Conservation (phyloP, 805 yeast species). For the Candida cerambycidarum region DNA sequence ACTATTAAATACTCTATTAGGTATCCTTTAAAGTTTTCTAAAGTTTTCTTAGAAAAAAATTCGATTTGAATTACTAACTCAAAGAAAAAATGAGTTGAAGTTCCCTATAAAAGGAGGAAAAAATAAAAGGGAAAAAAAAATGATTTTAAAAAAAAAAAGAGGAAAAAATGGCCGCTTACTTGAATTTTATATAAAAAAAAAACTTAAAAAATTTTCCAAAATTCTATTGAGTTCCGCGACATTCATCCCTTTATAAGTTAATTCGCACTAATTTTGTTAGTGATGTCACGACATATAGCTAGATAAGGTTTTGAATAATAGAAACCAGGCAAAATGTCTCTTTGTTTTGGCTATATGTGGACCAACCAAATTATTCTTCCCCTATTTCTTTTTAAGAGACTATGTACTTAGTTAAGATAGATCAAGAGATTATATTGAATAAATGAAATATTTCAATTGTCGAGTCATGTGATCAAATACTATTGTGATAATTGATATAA, state of each 20-base stretch:
- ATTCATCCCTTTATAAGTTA: not conserved
- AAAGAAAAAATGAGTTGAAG: constrained; percentile 4
- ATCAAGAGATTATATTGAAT: no score
- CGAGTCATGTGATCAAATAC: no score
- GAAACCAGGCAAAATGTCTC: not conserved
- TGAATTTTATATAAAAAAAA: constrained; percentile 4
- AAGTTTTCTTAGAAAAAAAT: constrained; percentile 6
- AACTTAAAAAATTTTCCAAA: not conserved
- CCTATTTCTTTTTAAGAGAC: not conserved
- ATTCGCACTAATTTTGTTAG: not conserved
- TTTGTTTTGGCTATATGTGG: no score
- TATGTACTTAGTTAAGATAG: no score
- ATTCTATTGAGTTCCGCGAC: constrained; percentile 5
- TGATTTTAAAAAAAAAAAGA: not conserved
- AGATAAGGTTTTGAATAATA: not conserved
- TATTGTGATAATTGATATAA: no score
- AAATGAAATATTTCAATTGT: no score
- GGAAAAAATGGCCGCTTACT: not conserved
- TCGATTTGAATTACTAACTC: constrained; percentile 5
- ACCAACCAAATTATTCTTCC: not conserved
- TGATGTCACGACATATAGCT: not conserved
- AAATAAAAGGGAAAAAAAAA: not conserved
- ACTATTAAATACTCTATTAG: constrained; percentile 6
- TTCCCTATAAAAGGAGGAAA: constrained; percentile 3
- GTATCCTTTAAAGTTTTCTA: constrained; percentile 3